Percentiles rank a stretch among this genome's conserved stretches.
phyloP scores from a whole-genome alignment of 2,329 filamentous ascomycete genomes.

The Penicillium sp. region DNA sequence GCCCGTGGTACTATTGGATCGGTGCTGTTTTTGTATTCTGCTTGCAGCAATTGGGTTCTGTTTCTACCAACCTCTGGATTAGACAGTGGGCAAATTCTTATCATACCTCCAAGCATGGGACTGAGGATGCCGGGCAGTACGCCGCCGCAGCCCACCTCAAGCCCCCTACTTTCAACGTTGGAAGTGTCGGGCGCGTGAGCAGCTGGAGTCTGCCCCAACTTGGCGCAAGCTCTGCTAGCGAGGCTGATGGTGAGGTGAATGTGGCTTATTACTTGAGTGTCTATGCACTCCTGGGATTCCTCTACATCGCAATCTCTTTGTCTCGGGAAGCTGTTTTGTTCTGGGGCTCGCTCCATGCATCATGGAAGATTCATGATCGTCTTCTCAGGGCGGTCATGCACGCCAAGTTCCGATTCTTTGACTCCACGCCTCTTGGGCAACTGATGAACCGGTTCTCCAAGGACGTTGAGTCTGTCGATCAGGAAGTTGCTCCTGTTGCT shows the following conservation, averaged over 20 bases:
- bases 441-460: conserved; percentile 99
- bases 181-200: conserved; percentile 36
- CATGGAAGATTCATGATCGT: conserved; percentile 74
- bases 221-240: conserved; percentile 18
- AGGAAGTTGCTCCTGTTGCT: conserved; percentile 90
- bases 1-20: conserved; percentile 94
- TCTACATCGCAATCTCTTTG: conserved; percentile 78
- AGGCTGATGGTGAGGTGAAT: conserved; percentile 59
- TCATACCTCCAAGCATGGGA: conserved; percentile 45
- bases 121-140: conserved; percentile 39
- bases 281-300: conserved; percentile 75
- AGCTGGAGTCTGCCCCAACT: conserved; percentile 31
- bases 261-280: conserved; percentile 78
- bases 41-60: conserved; percentile 77
- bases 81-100: conserved; percentile 94
- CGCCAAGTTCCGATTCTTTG: conserved; percentile 96
- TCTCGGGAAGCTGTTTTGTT: conserved; percentile 85
- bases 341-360: conserved; percentile 84
- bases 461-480: conserved; percentile 90
- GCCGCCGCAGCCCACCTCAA: conserved; percentile 41
- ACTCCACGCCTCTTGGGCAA: conserved; percentile 90
- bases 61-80: conserved; percentile 93
- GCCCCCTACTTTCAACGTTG: conserved; percentile 37
- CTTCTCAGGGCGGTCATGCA: conserved; percentile 77
- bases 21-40: conserved; percentile 71